Evolutionary conservation across 2,329 filamentous ascomycete species (phyloP), one percentile per base, ranked within the genome.

Genomic region (Rutstroemia sydowiana): DNA sequence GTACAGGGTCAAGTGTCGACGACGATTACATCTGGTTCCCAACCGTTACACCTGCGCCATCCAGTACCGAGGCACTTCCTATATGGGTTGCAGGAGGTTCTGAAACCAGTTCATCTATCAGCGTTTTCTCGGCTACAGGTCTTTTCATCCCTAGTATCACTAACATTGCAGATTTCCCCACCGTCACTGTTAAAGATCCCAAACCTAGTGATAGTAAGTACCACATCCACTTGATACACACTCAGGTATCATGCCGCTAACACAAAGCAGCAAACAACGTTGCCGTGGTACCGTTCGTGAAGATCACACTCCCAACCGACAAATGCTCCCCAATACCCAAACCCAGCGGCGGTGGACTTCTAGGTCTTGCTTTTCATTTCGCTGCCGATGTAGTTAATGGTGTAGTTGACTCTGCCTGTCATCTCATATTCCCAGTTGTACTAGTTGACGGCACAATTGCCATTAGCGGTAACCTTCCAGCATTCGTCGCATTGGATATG

Each of bases 131-230:
- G 4, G 45, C 45, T n/a, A 46, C 44, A n/a, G 45, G 32, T 6
- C 45, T 48, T 39, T 48, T 26, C 18, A 48, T 48, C 9, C 45
- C 45, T 9, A 28, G 13, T 11, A 48, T 48, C n/a, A 48, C 45
- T 7, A 39, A 48, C 28, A n/a, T 48, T 39, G 32, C 31, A n/a
- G 34, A 10, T 8, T 48, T 39, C 21, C 45, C 45, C 8, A 28
- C 21, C 21, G 23, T 48, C 16, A 20, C 18, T 2, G 23, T 48
- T n/a, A 48, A 48, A 10, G 45, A 48, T 28, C 45, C 45, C 13
- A 23, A 48, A 5, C 44, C 45, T 20, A 28, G 9, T 14, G 31
- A 32, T 14, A 32, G 31, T 32, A 32, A 32, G 31, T 32, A 32
- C 9, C 14, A 32, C 31, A 14, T 32, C 31, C 2, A 32, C 3